Evolutionary conservation across 495 filamentous ascomycete genomes (phyloP).

Genomic region (Choiromyces venosus): DNA sequence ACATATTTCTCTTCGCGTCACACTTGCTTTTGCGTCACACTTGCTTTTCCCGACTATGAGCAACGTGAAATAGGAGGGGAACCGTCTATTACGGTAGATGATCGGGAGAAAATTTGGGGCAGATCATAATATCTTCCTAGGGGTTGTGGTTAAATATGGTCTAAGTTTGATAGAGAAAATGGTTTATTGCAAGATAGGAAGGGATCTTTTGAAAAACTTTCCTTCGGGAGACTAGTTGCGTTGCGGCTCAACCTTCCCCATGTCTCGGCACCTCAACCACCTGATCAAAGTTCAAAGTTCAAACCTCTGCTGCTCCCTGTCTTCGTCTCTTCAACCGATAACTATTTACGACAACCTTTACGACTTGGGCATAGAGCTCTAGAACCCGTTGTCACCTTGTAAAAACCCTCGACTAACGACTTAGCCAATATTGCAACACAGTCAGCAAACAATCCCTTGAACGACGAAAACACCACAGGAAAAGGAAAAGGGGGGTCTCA

Average conservation of each 20-base stretch:
- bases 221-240: neutral
- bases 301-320: neutral
- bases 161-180: neutral
- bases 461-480: neutral
- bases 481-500: conserved; percentile 1
- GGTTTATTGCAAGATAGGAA: neutral
- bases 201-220: neutral
- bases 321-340: neutral
- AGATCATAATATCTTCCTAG: neutral
- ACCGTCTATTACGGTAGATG: too few relatives aligned
- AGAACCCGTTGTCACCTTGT: neutral
- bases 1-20: too few relatives aligned
- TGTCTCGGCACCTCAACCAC: neutral
- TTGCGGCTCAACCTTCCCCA: conserved; percentile 2
- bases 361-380: neutral
- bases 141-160: neutral
- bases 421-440: neutral
- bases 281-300: neutral
- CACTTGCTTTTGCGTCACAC: too few relatives aligned
- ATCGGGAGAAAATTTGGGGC: neutral
- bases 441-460: neutral
- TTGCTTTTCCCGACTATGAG: too few relatives aligned
- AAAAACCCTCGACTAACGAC: neutral
- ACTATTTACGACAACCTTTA: neutral
- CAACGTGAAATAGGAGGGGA: too few relatives aligned